Evolutionary conservation across 225 moss, liverwort and hornwort genomes (phyloP), one percentile per base, ranked within the genome.

Genomic region (Physcomitrellopsis africana): DNA sequence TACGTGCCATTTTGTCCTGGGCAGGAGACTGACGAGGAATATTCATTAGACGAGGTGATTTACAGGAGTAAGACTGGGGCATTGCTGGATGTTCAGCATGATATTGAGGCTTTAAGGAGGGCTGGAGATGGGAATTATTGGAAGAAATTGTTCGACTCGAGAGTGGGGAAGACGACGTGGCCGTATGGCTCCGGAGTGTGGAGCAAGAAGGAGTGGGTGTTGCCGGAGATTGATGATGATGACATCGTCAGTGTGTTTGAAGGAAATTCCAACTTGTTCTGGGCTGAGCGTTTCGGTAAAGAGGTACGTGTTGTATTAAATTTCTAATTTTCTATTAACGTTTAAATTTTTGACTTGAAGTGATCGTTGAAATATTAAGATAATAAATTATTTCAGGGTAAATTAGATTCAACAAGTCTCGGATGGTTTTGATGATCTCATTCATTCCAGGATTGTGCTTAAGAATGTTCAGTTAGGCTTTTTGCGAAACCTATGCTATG

Each of bases 151-250:
- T 73, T 73, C 11, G 73, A 73, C 64, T 73, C 73, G 17, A 63
- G 73, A 32, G 73, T 73, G 13, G 73, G 73, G 11, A 73, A 73
- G 73, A 73, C 73, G 20, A 73, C 73, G 11, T 73, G 73, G 73
- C 73, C 73, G 5, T 73, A 73, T 63, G 73, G 73, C 17, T 73
- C 73, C 11, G 73, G 73, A 16, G 73, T 73, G 49, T 73, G 73
- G 73, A 73, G 73, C 22, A 73, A 73, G 63, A 73, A 73, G 73
- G 73, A 73, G 53, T 73, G 73, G 73, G 73, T 73, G 73, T 41
- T 73, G 63, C 73, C 73, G 37, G 73, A 73, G 51, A 73, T 73
- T 43, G 73, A 73, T 20, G 63, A 73, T 73, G 73, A 73, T 52
- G 73, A 73, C 51, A 73, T 73, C 18, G 63, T 73, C 7, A 73